A percentile compares a stretch with the other conserved stretches of the same genome.
phyloP scores from a whole-genome alignment of 495 filamentous ascomycete genomes.

The Penicillium chermesinum region DNA sequence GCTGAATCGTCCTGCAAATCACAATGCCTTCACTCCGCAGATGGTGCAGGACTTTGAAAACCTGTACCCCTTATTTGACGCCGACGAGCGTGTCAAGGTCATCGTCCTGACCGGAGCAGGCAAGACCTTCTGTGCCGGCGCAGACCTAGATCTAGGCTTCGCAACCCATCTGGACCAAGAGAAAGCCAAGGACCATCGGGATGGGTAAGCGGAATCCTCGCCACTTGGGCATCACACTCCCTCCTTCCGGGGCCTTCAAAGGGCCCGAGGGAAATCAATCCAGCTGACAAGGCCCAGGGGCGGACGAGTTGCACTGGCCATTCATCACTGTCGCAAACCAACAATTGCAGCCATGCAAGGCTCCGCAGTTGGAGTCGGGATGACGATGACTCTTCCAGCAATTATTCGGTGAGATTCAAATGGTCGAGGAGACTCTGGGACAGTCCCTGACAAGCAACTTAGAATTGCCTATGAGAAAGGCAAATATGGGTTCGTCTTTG shows the following conservation, averaged over 20 bases:
- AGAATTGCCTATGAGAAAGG: constrained; percentile 50
- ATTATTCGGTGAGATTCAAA: constrained; percentile 39
- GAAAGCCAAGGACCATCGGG: constrained; percentile 38
- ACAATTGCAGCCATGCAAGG: constrained; percentile 63
- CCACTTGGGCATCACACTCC: too few species aligned
- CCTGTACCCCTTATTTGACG: constrained; percentile 50
- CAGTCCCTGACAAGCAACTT: neutral
- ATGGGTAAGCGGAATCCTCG: constrained; percentile 31
- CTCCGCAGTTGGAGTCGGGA: constrained; percentile 60
- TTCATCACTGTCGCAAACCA: constrained; percentile 58
- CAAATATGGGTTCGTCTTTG: constrained; percentile 62
- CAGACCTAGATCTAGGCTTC: constrained; percentile 56
- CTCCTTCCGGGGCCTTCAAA: too few species aligned
- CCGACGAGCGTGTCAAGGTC: constrained; percentile 52
- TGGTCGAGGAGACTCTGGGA: neutral
- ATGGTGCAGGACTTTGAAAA: constrained; percentile 53
- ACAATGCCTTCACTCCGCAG: constrained; percentile 58
- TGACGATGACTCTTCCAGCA: constrained; percentile 62
- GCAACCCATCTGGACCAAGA: constrained; percentile 22
- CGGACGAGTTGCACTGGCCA: constrained; percentile 49
- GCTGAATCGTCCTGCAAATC: constrained; percentile 52
- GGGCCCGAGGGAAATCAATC: neutral
- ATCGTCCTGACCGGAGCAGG: constrained; percentile 57
- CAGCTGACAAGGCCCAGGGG: constrained; percentile 15
- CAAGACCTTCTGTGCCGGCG: constrained; percentile 60